These are phyloP conservation scores for Phaeotremella skinneri DNA, from an alignment of 768 basidiomycete genomes.

Conservation along the genomic window DNA sequence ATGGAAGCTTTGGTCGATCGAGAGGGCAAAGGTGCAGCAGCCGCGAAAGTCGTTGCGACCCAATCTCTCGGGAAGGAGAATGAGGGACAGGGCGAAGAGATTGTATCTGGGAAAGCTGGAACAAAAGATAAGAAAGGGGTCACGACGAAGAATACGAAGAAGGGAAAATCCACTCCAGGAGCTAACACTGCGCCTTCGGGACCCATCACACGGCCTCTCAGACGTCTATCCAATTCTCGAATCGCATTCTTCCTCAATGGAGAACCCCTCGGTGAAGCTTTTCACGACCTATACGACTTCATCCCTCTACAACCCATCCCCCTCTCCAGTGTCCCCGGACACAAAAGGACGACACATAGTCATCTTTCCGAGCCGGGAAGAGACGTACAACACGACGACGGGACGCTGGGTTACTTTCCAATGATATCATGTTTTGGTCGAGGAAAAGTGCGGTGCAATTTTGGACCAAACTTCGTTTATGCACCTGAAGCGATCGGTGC, in stretches of 20 bases:
- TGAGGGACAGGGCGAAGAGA: constrained; percentile 8
- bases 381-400: constrained; percentile 89
- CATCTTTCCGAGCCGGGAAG: constrained; percentile 55
- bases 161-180: constrained; percentile 13
- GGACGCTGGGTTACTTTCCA: constrained; percentile 90
- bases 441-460: constrained; percentile 77
- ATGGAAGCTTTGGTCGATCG: constrained; percentile 84
- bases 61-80: constrained; percentile 16
- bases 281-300: constrained; percentile 84
- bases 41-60: constrained; percentile 35
- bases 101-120: constrained; percentile 58
- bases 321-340: constrained; percentile 49
- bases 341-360: constrained; percentile 62
- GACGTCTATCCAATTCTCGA: constrained; percentile 66
- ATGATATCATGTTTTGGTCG: constrained; percentile 91
- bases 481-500: constrained; percentile 43
- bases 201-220: constrained; percentile 59
- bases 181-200: constrained; percentile 45
- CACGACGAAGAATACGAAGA: constrained; percentile 21
- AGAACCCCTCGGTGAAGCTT: constrained; percentile 75
- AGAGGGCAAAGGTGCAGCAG: constrained; percentile 45
- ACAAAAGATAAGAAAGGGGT: constrained; percentile 18
- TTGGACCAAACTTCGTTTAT: constrained; percentile 69
- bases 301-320: constrained; percentile 72
- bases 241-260: constrained; percentile 93